Base-by-base conservation (phyloP, 1,139 yeast genomes). In the Hansenula lynferdii region DNA sequence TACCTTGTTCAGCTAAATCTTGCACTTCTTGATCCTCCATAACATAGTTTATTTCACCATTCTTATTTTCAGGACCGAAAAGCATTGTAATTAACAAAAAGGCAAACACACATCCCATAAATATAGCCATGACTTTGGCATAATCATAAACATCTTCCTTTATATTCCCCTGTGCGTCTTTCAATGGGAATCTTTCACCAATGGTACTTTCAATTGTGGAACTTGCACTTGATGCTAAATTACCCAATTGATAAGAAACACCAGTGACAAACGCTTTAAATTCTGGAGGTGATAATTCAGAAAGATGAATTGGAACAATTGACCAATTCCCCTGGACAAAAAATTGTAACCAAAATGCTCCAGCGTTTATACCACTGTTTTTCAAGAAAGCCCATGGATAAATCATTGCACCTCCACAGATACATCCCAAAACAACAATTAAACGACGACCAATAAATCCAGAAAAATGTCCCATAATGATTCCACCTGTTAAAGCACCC, bases 291-390 rank as follows among this genome's bases (percentile, higher is more conserved):
- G 92, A 75, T 47, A 85, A 69, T 61, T 85, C 95, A 2, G 85
- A 70, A 37, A 85, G 67, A 59, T 84, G 87, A 47, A 83, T 75
- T 39, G 95, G 95, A 48, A 83, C 72, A 34, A 84, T 85, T 51
- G 95, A 94, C 89, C 95, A 86, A 16, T 87, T 84, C 48, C 95
- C 95, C 62, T 85, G 95, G 36, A 85, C 92, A 49, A 79, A 79
- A 54, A 80, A 77, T 61, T 86, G 95, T 51, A 85, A 63, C 65
- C 82, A 84, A 62, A 85, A 85, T 2, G 71, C 92, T 42, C 85
- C 83, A 7, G 92, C 94, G 54, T 84, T 80, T 47, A 83, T 74
- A 26, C 79, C 85, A 8, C 65, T 53, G 43, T 69, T 69, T 35
- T 57, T 50, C 28, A 72, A 59, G 52, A 77, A 84, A 0, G 85